phyloP scores from a whole-genome alignment of 176 grass and related monocot genomes.

The Sorghum bicolor region Sorghum_bicolor_NCBIv3 NC_012877.2:56113001-56113500 shows the following conservation, averaged over 20 bases:
- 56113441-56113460: slow-evolving; percentile 60
- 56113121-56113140: neutral
- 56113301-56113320: neutral
- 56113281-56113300: slow-evolving; percentile 40
- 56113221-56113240: slow-evolving; percentile 88
- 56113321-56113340: slow-evolving; percentile 6
- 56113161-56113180: neutral
- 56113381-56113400: slow-evolving; percentile 88
- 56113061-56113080: neutral
- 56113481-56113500: slow-evolving; percentile 37
- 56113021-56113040: neutral
- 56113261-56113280: slow-evolving; percentile 88
- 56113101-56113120: neutral
- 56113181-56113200: slow-evolving; percentile 72
- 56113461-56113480: slow-evolving; percentile 57
- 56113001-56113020: neutral
- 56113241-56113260: slow-evolving; percentile 87
- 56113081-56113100: neutral
- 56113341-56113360: neutral
- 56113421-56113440: slow-evolving; percentile 74
- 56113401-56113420: slow-evolving; percentile 84
- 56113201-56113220: slow-evolving; percentile 89
- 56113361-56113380: slow-evolving; percentile 59
- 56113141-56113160: neutral
- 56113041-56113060: neutral